These are phyloP conservation scores for Lachancea dasiensis DNA, from an alignment of 805 yeast genomes.

Conservation along the genomic window DNA sequence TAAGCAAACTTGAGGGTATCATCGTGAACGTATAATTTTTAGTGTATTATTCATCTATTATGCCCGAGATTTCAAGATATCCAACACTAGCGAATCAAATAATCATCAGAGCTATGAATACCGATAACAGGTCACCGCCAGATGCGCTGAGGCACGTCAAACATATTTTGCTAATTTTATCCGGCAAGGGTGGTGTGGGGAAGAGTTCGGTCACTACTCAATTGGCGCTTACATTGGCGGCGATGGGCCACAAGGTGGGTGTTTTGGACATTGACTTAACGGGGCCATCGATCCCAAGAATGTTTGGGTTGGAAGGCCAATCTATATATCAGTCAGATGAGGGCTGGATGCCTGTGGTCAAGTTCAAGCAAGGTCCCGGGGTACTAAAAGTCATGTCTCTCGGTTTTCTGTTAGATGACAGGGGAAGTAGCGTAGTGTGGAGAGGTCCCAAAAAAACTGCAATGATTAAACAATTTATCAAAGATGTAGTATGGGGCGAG, in stretches of 20 bases:
- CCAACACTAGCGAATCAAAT: background rate
- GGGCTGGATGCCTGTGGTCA: slow-evolving; percentile 90
- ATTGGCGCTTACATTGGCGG: slow-evolving; percentile 73
- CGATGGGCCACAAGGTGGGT: slow-evolving; percentile 77
- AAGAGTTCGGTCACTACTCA: slow-evolving; percentile 95
- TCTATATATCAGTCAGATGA: slow-evolving; percentile 74
- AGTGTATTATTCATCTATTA: too few species aligned
- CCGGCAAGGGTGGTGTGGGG: slow-evolving; percentile 98
- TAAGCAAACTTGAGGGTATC: too few species aligned
- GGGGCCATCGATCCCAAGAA: slow-evolving; percentile 93
- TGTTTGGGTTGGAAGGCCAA: slow-evolving; percentile 82
- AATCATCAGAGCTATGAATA: background rate
- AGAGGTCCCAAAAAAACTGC: slow-evolving; percentile 98
- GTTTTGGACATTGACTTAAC: slow-evolving; percentile 92
- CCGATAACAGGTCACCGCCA: slow-evolving; percentile 16
- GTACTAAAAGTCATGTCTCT: slow-evolving; percentile 71
- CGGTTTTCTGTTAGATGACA: slow-evolving; percentile 76
- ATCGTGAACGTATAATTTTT: too few species aligned
- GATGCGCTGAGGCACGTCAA: slow-evolving; percentile 46
- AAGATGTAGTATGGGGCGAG: slow-evolving; percentile 87
- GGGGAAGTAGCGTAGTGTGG: slow-evolving; percentile 95
- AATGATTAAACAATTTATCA: slow-evolving; percentile 89
- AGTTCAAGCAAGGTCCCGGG: slow-evolving; percentile 27
- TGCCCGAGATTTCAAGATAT: too few species aligned
- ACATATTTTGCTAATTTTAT: slow-evolving; percentile 74